These are phyloP conservation scores for Capillidium rhysosporum DNA, from an alignment of 371 early-diverging fungal species.

Conservation along the genomic window DNA sequence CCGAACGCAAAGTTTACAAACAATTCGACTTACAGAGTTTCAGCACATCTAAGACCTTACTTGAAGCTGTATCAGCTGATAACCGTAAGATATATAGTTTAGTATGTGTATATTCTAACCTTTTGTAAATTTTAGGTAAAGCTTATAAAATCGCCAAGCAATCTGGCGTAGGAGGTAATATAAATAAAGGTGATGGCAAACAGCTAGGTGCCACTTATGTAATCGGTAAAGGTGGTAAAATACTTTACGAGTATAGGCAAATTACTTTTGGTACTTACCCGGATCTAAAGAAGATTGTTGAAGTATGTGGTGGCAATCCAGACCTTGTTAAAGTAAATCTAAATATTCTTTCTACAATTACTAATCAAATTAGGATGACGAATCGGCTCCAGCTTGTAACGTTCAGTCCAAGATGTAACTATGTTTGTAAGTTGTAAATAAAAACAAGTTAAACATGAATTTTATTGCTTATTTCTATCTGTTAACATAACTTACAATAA, in stretches of 20 bases:
- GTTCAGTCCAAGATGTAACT: no score
- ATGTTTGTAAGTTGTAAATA: no score
- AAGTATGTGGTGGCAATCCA: neutral
- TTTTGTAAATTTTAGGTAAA: neutral
- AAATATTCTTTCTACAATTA: no score
- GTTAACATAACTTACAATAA: no score
- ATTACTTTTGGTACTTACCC: neutral
- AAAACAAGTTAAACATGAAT: no score
- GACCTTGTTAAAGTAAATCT: neutral
- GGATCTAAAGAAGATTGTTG: neutral
- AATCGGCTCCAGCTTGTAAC: no score
- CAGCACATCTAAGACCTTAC: neutral
- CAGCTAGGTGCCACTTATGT: conserved; percentile 1
- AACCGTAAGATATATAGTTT: neutral
- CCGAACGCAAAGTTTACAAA: neutral
- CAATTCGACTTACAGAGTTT: neutral
- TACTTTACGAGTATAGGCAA: conserved; percentile 1
- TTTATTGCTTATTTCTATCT: no score
- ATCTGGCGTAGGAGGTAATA: neutral
- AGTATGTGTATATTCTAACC: neutral
- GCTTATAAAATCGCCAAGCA: neutral
- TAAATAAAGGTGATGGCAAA: neutral
- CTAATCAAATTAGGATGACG: no score
- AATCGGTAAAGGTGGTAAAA: neutral
- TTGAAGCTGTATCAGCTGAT: neutral